Evolutionary conservation across 2,329 filamentous ascomycete genomes (phyloP).

Genomic region (Trichophyton simii): DNA sequence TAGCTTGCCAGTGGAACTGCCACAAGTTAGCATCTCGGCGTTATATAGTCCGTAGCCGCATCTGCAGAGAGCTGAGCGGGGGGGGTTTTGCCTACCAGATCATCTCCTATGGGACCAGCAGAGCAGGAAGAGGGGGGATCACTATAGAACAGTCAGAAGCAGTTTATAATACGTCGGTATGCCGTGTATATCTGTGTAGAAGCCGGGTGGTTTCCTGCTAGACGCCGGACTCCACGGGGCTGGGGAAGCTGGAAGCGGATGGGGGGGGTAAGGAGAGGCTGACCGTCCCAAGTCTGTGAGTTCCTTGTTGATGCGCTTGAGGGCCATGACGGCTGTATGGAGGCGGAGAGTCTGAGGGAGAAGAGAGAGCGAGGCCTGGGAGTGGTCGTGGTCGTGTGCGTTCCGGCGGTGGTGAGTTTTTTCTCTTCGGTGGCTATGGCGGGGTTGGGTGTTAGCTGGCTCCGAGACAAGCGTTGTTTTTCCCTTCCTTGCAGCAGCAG

Average conservation of each 20-base stretch:
- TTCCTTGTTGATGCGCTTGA: conserved; percentile 44
- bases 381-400: background rate
- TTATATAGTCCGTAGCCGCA: background rate
- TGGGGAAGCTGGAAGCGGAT: background rate
- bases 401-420: background rate
- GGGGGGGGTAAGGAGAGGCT: conserved; percentile 14
- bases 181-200: background rate
- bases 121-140: conserved; percentile 98
- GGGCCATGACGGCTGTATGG: conserved; percentile 31
- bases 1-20: conserved; percentile 99
- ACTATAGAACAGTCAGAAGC: conserved; percentile 37
- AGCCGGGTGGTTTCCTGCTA: background rate
- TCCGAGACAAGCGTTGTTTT: conserved; percentile 6
- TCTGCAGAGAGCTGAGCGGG: conserved; percentile 9
- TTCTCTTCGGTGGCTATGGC: background rate
- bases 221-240: too few species aligned
- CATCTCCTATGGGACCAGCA: conserved; percentile 90
- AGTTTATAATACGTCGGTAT: background rate
- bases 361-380: conserved; percentile 12
- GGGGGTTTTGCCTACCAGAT: conserved; percentile 61
- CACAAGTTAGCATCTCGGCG: background rate
- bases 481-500: background rate
- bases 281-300: conserved; percentile 42
- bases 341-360: conserved; percentile 5
- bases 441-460: background rate